A percentile compares a stretch with the other conserved stretches of the same genome.
phyloP scores from a whole-genome alignment of 163 green algal genomes.

The Botryococcus braunii region DNA sequence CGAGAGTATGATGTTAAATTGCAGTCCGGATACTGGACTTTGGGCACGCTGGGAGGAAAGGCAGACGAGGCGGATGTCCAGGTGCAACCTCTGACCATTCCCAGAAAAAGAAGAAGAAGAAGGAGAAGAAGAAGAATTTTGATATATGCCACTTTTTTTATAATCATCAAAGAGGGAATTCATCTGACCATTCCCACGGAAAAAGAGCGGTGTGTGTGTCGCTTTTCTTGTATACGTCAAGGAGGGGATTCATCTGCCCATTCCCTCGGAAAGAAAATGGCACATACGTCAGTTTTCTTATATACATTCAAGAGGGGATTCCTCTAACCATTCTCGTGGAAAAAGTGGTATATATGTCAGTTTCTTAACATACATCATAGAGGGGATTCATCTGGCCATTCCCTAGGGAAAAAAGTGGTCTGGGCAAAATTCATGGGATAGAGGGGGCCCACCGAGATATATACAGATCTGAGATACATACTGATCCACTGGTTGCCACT shows the following conservation, averaged over 20 bases:
- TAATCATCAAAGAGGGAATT: neutral
- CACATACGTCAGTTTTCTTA: neutral
- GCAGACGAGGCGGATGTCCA: conserved; percentile 52
- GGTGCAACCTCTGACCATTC: conserved; percentile 6
- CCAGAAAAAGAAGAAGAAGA: conserved; percentile 17
- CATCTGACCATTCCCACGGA: neutral
- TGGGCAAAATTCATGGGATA: too few species aligned
- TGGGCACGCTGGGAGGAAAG: conserved; percentile 59
- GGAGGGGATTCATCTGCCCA: neutral
- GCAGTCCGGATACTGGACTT: conserved; percentile 48
- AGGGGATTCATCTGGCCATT: too few species aligned
- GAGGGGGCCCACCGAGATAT: too few species aligned
- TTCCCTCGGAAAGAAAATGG: neutral
- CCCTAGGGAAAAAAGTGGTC: too few species aligned
- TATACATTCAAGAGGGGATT: too few species aligned
- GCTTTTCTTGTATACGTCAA: neutral
- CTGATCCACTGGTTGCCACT: too few species aligned
- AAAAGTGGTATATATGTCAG: too few species aligned
- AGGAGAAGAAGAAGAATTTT: conserved; percentile 18
- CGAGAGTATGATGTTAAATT: conserved; percentile 61
- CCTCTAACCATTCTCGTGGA: too few species aligned
- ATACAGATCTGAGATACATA: too few species aligned
- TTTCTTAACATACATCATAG: too few species aligned
- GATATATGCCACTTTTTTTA: conserved; percentile 4
- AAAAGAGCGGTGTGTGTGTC: neutral